Evolutionary conservation across 768 basidiomycete genomes (phyloP).

Genomic region (Xerocomellus chrysenteron): DNA sequence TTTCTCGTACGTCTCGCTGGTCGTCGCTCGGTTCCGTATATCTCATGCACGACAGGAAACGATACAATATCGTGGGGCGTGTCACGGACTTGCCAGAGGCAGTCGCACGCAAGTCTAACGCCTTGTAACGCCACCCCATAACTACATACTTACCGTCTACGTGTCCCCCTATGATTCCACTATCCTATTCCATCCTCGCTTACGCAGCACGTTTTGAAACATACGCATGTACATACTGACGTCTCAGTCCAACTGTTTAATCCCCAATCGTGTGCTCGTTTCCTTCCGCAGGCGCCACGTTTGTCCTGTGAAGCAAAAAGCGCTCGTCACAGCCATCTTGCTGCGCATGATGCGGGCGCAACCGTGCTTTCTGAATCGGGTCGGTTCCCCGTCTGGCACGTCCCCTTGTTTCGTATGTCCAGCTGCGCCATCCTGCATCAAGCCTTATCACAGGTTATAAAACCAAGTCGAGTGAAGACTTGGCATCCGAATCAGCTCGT

Average conservation of each 20-base stretch:
- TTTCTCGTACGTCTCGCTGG: conserved; percentile 62
- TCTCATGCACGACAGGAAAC: conserved; percentile 49
- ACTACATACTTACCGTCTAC: too few relatives aligned
- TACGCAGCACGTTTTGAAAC: background rate
- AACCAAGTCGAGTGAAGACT: too few relatives aligned
- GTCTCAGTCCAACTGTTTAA: background rate
- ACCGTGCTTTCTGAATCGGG: background rate
- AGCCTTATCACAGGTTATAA: too few relatives aligned
- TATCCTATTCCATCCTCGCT: background rate
- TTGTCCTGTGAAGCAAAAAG: background rate
- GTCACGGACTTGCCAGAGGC: conserved; percentile 55
- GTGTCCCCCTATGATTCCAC: too few relatives aligned
- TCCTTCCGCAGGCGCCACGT: background rate
- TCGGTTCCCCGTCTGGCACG: background rate
- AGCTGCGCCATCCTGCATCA: background rate
- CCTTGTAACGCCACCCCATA: background rate
- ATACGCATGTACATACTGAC: background rate
- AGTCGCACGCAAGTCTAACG: conserved; percentile 21
- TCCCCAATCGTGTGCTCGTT: background rate
- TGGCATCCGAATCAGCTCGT: background rate
- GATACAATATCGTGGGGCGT: conserved; percentile 84
- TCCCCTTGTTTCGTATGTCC: background rate
- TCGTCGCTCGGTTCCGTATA: background rate
- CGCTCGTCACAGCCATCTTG: background rate
- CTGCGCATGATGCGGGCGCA: background rate